phyloP scores from a whole-genome alignment of 106 monocot species.

The Triglochin maritima region DNA sequence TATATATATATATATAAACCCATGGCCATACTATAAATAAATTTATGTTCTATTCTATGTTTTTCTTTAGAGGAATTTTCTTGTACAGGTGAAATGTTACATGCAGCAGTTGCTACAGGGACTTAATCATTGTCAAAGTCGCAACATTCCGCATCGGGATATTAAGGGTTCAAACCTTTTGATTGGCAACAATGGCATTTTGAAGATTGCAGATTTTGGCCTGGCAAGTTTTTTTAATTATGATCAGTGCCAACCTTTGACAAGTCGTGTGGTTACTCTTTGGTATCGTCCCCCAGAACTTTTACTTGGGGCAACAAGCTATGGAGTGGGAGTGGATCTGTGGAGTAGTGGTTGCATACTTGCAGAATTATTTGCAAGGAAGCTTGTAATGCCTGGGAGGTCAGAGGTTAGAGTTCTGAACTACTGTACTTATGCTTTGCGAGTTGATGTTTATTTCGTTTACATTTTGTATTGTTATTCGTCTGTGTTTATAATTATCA shows the following conservation, averaged over 20 bases:
- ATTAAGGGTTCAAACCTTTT: slow-evolving; percentile 28
- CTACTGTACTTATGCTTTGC: no score
- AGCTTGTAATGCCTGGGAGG: slow-evolving; percentile 22
- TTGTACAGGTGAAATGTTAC: slow-evolving; percentile 21
- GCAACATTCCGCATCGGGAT: slow-evolving; percentile 18
- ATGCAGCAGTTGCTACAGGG: slow-evolving; percentile 22
- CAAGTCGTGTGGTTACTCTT: slow-evolving; percentile 26
- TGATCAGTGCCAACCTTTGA: slow-evolving; percentile 13
- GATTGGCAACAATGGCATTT: slow-evolving; percentile 16
- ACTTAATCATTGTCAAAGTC: slow-evolving; percentile 21
- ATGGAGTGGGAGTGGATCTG: slow-evolving; percentile 23
- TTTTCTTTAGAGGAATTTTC: background rate
- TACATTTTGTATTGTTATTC: no score
- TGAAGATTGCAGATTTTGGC: slow-evolving; percentile 28
- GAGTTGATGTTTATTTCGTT: no score
- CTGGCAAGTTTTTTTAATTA: slow-evolving; percentile 19
- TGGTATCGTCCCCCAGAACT: slow-evolving; percentile 31
- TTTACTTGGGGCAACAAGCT: slow-evolving; percentile 21
- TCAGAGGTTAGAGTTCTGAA: slow-evolving; percentile 10
- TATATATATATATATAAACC: no score
- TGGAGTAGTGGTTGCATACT: slow-evolving; percentile 28
- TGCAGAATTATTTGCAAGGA: slow-evolving; percentile 15
- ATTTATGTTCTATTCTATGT: background rate
- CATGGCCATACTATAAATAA: background rate
- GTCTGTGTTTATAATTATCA: no score